Conservation (phyloP, 2,329 filamentous ascomycete species). For the Cercospora brassicicola region DNA sequence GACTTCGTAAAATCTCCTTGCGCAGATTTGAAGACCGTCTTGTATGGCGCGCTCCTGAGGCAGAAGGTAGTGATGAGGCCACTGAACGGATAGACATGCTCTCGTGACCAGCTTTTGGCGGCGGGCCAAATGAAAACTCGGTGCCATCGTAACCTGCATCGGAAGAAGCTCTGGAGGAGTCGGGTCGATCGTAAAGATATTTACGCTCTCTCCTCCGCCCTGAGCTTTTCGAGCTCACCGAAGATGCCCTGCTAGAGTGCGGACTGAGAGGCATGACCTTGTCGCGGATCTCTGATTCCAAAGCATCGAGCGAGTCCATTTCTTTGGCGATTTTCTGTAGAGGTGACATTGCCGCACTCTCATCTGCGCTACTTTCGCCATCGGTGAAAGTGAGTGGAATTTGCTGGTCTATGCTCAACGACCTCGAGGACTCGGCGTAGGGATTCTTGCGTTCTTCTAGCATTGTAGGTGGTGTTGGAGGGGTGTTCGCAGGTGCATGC, state of each 20-base stretch:
- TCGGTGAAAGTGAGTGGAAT: slow-evolving; percentile 42
- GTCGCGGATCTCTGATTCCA: slow-evolving; percentile 54
- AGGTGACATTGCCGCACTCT: slow-evolving; percentile 62
- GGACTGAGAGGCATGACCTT: slow-evolving; percentile 68
- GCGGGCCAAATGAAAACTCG: slow-evolving; percentile 42
- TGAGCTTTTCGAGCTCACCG: slow-evolving; percentile 59
- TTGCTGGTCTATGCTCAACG: slow-evolving; percentile 27
- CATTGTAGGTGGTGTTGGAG: slow-evolving; percentile 79
- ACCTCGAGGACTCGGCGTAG: slow-evolving; percentile 33
- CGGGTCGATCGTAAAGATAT: slow-evolving; percentile 51
- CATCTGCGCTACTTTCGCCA: slow-evolving; percentile 74
- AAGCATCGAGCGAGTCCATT: slow-evolving; percentile 62
- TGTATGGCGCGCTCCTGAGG: slow-evolving; percentile 18
- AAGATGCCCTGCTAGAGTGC: slow-evolving; percentile 64
- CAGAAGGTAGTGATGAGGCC: slow-evolving; percentile 45
- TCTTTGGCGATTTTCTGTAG: slow-evolving; percentile 73
- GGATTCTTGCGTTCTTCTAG: slow-evolving; percentile 66
- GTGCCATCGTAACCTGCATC: slow-evolving; percentile 39
- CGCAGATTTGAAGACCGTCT: slow-evolving; percentile 68
- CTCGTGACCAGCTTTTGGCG: slow-evolving; percentile 37
- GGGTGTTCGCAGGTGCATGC: slow-evolving; percentile 74
- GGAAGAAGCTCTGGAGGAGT: slow-evolving; percentile 40
- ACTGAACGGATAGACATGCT: slow-evolving; percentile 49
- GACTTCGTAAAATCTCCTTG: slow-evolving; percentile 76
- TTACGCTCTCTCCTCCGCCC: slow-evolving; percentile 42